These are phyloP conservation scores for Diaporthe sp. DNA, from an alignment of 2,329 filamentous ascomycete genomes.

Conservation along the genomic window DNA sequence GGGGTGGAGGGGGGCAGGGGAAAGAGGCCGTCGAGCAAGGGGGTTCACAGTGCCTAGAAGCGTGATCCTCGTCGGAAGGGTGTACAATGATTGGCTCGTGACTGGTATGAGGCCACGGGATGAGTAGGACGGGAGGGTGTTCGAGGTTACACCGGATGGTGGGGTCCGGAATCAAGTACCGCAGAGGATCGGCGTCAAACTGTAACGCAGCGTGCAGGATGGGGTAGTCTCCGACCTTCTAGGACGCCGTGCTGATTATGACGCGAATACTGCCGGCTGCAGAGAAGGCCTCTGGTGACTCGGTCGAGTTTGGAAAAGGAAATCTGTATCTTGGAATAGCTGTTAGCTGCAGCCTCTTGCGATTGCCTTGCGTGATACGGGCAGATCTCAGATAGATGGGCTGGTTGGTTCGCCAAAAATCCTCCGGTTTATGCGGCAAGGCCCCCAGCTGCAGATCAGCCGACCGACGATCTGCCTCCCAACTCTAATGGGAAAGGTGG, in stretches of 20 bases:
- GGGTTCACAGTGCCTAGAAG: slow-evolving; percentile 35
- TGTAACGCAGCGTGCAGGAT: slow-evolving; percentile 20
- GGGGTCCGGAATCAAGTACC: slow-evolving; percentile 32
- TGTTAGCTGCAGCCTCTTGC: slow-evolving; percentile 35
- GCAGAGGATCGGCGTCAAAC: slow-evolving; percentile 25
- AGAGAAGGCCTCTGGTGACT: slow-evolving; percentile 10
- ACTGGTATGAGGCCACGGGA: slow-evolving; percentile 39
- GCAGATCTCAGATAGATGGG: slow-evolving; percentile 23
- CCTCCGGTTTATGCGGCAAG: slow-evolving; percentile 31
- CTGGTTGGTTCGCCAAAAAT: slow-evolving; percentile 24
- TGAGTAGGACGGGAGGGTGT: slow-evolving; percentile 36
- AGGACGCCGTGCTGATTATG: slow-evolving; percentile 2
- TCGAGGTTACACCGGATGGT: slow-evolving; percentile 35
- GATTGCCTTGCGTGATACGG: slow-evolving; percentile 28
- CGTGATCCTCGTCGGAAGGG: slow-evolving; percentile 30
- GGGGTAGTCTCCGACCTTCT: background rate
- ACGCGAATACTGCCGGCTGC: background rate
- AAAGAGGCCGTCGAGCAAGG: slow-evolving; percentile 1
- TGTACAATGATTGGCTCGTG: slow-evolving; percentile 41
- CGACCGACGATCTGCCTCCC: slow-evolving; percentile 40
- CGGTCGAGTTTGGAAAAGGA: slow-evolving; percentile 19
- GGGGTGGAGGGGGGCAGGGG: slow-evolving; percentile 3
- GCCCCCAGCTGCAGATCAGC: slow-evolving; percentile 40
- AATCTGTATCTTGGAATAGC: slow-evolving; percentile 26
- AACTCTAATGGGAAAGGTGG: slow-evolving; percentile 38